A percentile compares a stretch with the other conserved stretches of the same genome.
Evolutionary conservation across 202 grass and related monocot species (phyloP).

Genomic region (Zoysia matrella): DNA sequence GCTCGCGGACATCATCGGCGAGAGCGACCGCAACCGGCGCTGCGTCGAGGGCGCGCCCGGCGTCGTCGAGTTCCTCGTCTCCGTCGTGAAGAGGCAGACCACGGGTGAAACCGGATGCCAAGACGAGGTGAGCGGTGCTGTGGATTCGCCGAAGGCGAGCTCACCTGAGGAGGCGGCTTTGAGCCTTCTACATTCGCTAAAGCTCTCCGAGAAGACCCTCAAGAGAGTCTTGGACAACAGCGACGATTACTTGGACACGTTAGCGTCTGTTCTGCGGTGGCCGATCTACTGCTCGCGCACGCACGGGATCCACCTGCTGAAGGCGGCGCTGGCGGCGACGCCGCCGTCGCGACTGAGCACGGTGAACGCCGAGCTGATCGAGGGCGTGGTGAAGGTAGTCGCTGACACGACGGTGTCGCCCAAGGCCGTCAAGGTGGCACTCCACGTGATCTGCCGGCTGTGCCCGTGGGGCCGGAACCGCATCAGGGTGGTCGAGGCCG

Average conservation of each 20-base stretch:
- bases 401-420: constrained; percentile 41
- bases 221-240: constrained; percentile 43
- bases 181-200: constrained; percentile 69
- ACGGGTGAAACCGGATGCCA: not conserved
- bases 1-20: constrained; percentile 55
- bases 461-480: constrained; percentile 74
- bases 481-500: constrained; percentile 68
- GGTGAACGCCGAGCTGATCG: constrained; percentile 46
- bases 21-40: constrained; percentile 80
- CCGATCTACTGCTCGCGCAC: constrained; percentile 62
- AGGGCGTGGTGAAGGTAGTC: constrained; percentile 48
- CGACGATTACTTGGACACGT: constrained; percentile 37
- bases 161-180: constrained; percentile 57
- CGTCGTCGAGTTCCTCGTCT: constrained; percentile 64
- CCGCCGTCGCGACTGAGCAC: constrained; percentile 48
- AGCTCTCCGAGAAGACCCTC: constrained; percentile 51
- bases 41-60: constrained; percentile 55
- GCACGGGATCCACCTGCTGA: constrained; percentile 59
- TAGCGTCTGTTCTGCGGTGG: constrained; percentile 55
- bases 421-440: constrained; percentile 65
- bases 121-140: not conserved
- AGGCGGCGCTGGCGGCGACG: constrained; percentile 45
- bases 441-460: constrained; percentile 61
- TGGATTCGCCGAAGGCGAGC: constrained; percentile 19
- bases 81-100: constrained; percentile 45